Percentiles rank a stretch among this genome's conserved stretches.
These are phyloP conservation scores for apple (Malus domestica) DNA, from an alignment of 306 rosid genomes.

Conservation along the genomic window DNA sequence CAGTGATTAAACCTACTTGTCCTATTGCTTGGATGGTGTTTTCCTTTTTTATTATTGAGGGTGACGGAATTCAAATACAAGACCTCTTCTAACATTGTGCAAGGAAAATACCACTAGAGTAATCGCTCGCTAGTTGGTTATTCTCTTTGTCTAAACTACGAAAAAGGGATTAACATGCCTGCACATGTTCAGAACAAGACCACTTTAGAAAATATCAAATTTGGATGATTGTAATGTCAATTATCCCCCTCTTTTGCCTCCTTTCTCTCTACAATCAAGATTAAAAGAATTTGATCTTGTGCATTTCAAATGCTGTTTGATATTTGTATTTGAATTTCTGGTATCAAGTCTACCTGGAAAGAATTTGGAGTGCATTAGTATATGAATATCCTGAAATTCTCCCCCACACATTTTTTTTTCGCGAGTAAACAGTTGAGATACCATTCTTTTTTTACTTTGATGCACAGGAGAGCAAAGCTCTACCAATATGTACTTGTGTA, in stretches of 20 bases:
- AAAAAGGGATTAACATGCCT: neutral
- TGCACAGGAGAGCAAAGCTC: no score
- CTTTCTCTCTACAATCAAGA: neutral
- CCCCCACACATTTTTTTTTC: no score
- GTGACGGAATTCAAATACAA: no score
- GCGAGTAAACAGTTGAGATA: no score
- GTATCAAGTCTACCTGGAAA: neutral
- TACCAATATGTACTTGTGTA: neutral
- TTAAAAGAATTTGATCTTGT: neutral
- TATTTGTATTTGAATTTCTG: neutral
- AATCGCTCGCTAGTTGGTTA: no score
- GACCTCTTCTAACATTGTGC: no score
- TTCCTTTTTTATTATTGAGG: no score
- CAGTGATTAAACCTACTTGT: conserved; percentile 1
- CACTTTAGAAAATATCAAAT: neutral
- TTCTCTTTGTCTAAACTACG: neutral
- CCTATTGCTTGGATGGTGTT: neutral
- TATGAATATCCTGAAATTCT: no score
- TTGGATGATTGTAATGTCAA: neutral
- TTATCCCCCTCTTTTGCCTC: neutral
- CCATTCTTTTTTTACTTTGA: no score
- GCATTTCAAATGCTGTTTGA: no score
- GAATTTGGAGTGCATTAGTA: neutral
- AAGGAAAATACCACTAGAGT: no score
- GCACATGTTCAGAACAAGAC: neutral